A percentile compares a stretch with the other conserved stretches of the same genome.
These are phyloP conservation scores for Gleditsia sinensis DNA, from an alignment of 306 rosid species.

Conservation along the genomic window DNA sequence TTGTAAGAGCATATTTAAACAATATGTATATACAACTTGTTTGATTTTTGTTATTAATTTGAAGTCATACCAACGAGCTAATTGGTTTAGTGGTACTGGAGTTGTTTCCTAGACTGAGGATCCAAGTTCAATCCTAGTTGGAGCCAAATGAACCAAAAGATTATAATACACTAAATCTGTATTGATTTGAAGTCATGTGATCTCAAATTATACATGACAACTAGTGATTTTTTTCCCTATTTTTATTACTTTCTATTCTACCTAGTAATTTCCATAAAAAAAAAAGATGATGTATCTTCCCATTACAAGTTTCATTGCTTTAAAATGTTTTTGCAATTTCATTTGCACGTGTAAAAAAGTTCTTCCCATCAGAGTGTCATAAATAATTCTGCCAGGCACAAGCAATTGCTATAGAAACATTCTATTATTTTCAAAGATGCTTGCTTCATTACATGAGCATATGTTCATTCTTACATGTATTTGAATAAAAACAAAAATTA, in stretches of 20 bases:
- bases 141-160: too few relatives aligned
- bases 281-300: neutral
- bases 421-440: neutral
- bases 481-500: neutral
- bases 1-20: constrained; percentile 7
- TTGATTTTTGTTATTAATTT: neutral
- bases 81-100: too few relatives aligned
- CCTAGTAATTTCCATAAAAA: neutral
- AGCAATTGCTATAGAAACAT: neutral
- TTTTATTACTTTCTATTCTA: neutral
- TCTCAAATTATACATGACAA: constrained; percentile 11
- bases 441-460: neutral
- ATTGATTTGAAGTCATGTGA: constrained; percentile 1
- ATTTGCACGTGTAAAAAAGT: neutral
- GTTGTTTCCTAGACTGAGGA: too few relatives aligned
- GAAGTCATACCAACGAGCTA: too few relatives aligned
- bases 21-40: neutral
- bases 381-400: neutral
- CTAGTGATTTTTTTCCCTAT: neutral
- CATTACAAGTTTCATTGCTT: neutral
- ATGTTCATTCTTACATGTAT: constrained; percentile 15
- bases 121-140: too few relatives aligned
- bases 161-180: too few relatives aligned
- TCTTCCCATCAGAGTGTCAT: neutral
- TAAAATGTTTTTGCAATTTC: neutral